Conservation (phyloP, 371 early-diverging fungal genomes). For the Gilbertella persicaria region DNA sequence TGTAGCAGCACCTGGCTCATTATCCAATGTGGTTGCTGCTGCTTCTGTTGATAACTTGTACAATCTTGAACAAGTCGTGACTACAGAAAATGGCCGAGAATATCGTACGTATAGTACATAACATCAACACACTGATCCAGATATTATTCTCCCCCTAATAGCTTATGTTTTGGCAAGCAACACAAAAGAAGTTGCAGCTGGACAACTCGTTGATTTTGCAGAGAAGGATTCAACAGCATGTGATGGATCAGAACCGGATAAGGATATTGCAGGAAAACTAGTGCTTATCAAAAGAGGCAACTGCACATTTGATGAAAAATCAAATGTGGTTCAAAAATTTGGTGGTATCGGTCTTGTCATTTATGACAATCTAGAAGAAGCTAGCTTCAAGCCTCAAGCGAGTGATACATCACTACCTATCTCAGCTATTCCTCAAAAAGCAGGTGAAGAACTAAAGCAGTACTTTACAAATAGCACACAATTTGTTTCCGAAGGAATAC, state of each 20-base stretch:
- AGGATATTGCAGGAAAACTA: constrained; percentile 36
- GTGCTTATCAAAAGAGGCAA: constrained; percentile 59
- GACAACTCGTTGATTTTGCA: constrained; percentile 31
- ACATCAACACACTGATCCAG: background rate
- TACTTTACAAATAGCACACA: too few species aligned
- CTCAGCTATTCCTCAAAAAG: constrained; percentile 6
- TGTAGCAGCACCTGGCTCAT: constrained; percentile 57
- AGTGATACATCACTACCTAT: constrained; percentile 4
- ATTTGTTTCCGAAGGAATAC: constrained; percentile 8
- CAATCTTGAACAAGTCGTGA: constrained; percentile 23
- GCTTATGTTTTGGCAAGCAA: constrained; percentile 30
- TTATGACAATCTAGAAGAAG: constrained; percentile 31
- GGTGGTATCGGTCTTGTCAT: constrained; percentile 62
- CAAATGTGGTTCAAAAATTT: constrained; percentile 26
- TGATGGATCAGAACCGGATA: constrained; percentile 17
- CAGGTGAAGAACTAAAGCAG: constrained; percentile 13
- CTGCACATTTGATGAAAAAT: constrained; percentile 65
- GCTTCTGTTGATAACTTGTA: constrained; percentile 63
- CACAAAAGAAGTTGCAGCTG: constrained; percentile 27
- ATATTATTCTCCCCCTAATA: background rate
- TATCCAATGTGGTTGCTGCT: constrained; percentile 51
- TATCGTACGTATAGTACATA: constrained; percentile 19
- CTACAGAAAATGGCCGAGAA: constrained; percentile 8
- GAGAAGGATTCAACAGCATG: constrained; percentile 22
- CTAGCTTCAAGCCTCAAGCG: constrained; percentile 9